Evolutionary conservation across 1,284 basidiomycete genomes (phyloP), one percentile per base, ranked within the genome.

Genomic region (Malassezia restricta): DNA sequence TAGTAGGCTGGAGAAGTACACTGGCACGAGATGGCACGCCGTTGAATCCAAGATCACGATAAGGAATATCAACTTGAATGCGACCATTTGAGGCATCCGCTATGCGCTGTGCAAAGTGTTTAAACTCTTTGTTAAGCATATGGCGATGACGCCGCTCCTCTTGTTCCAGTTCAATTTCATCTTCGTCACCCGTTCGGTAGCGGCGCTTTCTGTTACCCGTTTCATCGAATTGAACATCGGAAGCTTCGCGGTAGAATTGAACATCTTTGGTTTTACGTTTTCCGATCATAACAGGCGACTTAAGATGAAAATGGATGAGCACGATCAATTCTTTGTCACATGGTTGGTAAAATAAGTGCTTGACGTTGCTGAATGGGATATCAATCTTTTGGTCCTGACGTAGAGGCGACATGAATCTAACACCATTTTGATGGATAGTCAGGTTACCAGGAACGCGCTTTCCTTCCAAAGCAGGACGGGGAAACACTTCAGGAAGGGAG

Each of bases 251-350:
- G 78, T 87, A 94, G 76, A 98, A 96, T 81, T 98, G 94, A 8
- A 98, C 82, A 73, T 99, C 94, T 84, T 85, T 86, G 15, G 91
- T 85, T 76, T 98, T 98, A 76, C 90, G 92, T 80, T 98, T 98
- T 59, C 94, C 92, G 63, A 98, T 86, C 81, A 98, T 91, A 74
- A 98, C 98, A 3, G 94, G 94, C 2, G 89, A 82, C 75, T 84
- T 94, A 57, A 98, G 80, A 74, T 98, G 88, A 49, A 95, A 76
- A 73, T 98, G 94, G 31, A 96, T 81, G 55, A 98, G 85, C 47
- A 95, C 92, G 55, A 96, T 80, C 41, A 98, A 77, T 75, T 99
- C 94, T 65, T 89, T 85, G 64, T 99, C 94, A 70, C 92, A 96
- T 6, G 94, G 91, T 73, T 96, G 94, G 81, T 96, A 98, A 78